Evolutionary conservation across 1,284 basidiomycete species (phyloP), one percentile per base, ranked within the genome.

Genomic region (Cutaneotrichosporon daszewskae): DNA sequence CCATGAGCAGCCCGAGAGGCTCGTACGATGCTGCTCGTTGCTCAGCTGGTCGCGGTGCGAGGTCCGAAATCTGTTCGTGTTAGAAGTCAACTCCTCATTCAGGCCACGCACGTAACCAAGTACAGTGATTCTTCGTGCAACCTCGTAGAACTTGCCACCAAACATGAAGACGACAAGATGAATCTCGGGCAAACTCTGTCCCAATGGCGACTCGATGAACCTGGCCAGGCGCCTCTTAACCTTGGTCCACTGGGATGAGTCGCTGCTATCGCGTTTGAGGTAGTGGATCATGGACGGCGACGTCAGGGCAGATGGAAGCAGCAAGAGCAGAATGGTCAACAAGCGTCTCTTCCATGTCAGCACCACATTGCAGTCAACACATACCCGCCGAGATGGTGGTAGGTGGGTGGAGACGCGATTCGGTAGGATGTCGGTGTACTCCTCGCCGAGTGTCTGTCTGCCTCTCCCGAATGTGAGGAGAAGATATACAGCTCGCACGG

Each of bases 371-470:
- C 12, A n/a, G 23, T 3, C 4, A 4, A 5, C 9, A 43, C 55
- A 43, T 26, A 64, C 62, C 37, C 36, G 46, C 26, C 49, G 51
- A 0, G 59, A 50, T 6, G 60, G 59, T 10, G 47, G 32, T 7
- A 47, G 44, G 9, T 45, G 14, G 10, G 36, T 41, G 16, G 54
- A 23, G 14, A 69, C 60, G 12, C 81, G 80, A 45, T 81, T 79
- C 42, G 83, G 79, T 79, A 87, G 84, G 24, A 87, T 83, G 58
- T 87, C 85, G 1, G 87, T 90, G 61, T 94, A 94, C 64, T 94
- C 88, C 68, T 94, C 88, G 13, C 88, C 88, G 0, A 92, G 75
- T 3, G 86, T 89, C 66, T 89, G 87, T 3, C 75, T 77, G 3
- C 83, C 88, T 84, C 81, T 75, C 28, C 85, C 85, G 45, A 82